A percentile compares a stretch with the other conserved stretches of the same genome.
phyloP scores from a whole-genome alignment of 805 yeast species.

The Saturnispora silvae region DNA sequence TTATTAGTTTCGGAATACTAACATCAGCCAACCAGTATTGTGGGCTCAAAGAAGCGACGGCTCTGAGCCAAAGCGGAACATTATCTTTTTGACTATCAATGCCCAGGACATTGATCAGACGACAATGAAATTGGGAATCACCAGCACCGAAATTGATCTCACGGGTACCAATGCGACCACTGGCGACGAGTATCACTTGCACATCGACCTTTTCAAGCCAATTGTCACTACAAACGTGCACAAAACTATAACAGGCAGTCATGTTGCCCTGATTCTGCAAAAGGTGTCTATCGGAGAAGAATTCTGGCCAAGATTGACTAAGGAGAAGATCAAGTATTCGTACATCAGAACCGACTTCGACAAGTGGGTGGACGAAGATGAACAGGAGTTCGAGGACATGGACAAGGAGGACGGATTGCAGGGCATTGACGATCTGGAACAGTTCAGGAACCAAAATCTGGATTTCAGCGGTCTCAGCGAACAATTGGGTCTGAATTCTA shows the following conservation, averaged over 20 bases:
- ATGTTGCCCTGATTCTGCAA: conserved; percentile 52
- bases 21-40: conserved; percentile 34
- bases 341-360: conserved; percentile 91
- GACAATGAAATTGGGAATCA: conserved; percentile 38
- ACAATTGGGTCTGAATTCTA: conserved; percentile 32
- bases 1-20: too few relatives aligned
- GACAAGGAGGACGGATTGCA: conserved; percentile 18
- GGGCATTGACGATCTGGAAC: conserved; percentile 16
- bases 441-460: conserved; percentile 18
- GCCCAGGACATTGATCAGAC: conserved; percentile 50
- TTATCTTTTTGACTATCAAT: conserved; percentile 62
- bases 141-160: conserved; percentile 43
- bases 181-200: conserved; percentile 42
- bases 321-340: conserved; percentile 69
- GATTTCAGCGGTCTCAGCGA: conserved; percentile 22
- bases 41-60: conserved; percentile 96
- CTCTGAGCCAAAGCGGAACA: conserved; percentile 61
- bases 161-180: conserved; percentile 36
- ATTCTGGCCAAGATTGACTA: conserved; percentile 92
- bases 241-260: conserved; percentile 51
- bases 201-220: conserved; percentile 66
- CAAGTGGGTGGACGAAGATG: conserved; percentile 98
- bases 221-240: conserved; percentile 57
- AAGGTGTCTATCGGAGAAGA: conserved; percentile 62
- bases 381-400: conserved; percentile 66